Conservation (phyloP, 225 moss, liverwort and hornwort genomes). For the Marchantia polymorpha region DNA sequence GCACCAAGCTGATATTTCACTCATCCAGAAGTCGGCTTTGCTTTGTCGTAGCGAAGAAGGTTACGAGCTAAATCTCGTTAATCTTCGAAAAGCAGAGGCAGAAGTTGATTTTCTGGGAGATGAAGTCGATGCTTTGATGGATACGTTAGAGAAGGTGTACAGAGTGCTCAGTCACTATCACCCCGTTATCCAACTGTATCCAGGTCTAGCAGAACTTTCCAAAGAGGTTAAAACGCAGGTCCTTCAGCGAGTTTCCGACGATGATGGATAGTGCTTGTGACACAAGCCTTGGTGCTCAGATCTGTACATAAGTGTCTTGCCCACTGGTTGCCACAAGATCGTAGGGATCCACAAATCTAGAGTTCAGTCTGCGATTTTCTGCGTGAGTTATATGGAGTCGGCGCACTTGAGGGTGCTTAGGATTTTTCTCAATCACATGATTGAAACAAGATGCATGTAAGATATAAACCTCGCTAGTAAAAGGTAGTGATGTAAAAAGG, state of each 20-base stretch:
- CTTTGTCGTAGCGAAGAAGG: constrained; percentile 44
- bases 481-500: neutral
- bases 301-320: neutral
- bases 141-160: constrained; percentile 72
- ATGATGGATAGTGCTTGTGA: too few species aligned
- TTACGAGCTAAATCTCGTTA: constrained; percentile 47
- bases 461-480: neutral
- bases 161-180: constrained; percentile 55
- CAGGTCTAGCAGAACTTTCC: constrained; percentile 29
- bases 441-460: neutral
- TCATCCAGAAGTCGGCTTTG: constrained; percentile 25
- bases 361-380: neutral
- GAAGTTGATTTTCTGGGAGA: constrained; percentile 94
- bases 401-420: neutral
- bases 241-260: neutral
- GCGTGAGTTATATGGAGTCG: neutral
- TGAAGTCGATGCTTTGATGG: constrained; percentile 77
- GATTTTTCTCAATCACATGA: neutral
- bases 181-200: constrained; percentile 70
- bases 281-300: neutral
- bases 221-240: neutral
- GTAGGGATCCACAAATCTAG: neutral
- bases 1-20: constrained; percentile 50
- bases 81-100: constrained; percentile 72
- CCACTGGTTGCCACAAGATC: neutral